These are phyloP conservation scores for Brassica incana DNA, from an alignment of 345 rosid species.

Conservation along the genomic window DNA sequence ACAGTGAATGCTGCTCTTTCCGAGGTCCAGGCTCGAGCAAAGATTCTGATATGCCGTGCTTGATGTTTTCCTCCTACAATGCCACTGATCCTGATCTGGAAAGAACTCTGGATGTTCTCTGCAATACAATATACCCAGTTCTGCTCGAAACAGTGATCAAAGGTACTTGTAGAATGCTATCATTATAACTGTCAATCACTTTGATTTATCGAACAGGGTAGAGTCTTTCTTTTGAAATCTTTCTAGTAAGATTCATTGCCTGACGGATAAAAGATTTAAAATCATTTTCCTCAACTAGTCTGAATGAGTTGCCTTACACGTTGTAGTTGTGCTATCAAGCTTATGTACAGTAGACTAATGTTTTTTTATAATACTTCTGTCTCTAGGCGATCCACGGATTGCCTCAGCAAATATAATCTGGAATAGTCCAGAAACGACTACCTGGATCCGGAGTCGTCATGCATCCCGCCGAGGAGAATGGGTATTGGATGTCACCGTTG, in stretches of 20 bases:
- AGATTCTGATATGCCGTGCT: conserved; percentile 55
- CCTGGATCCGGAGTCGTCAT: conserved; percentile 68
- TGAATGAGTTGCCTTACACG: not conserved
- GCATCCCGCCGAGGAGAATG: conserved; percentile 60
- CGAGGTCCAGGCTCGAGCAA: conserved; percentile 47
- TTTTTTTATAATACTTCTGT: conserved; percentile 7
- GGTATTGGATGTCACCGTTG: conserved; percentile 72
- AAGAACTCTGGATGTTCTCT: conserved; percentile 48
- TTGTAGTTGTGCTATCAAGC: no score
- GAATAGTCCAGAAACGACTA: conserved; percentile 66
- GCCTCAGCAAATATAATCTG: conserved; percentile 68
- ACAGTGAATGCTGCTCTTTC: conserved; percentile 73
- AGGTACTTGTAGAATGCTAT: no score
- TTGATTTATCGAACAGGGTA: no score
- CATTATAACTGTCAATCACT: no score
- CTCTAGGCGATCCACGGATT: conserved; percentile 80
- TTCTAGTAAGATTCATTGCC: no score
- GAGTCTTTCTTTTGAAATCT: no score
- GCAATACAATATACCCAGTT: conserved; percentile 70
- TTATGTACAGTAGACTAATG: conserved; percentile 10
- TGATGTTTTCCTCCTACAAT: conserved; percentile 63
- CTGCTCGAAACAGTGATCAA: conserved; percentile 75
- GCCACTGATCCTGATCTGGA: conserved; percentile 48
- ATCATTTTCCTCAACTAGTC: no score
- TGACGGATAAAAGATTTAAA: no score